Evolutionary conservation across 148 eudicot species (phyloP), one percentile per base, ranked within the genome.

Genomic region (Heliosperma pusillum): DNA sequence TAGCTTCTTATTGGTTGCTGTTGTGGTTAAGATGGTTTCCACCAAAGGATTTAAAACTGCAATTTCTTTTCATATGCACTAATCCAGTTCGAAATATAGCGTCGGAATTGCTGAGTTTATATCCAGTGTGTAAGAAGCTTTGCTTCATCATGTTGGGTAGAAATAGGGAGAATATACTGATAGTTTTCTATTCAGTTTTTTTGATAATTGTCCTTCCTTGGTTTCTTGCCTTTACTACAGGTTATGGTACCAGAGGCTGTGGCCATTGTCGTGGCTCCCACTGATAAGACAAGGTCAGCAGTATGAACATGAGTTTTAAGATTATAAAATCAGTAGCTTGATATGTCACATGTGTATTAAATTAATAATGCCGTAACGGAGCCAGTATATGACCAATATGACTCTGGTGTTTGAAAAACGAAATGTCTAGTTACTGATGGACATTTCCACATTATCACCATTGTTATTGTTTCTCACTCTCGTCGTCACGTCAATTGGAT

Each of bases 241-340:
- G 85, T 88, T 47, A 91, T 91, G 97, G 88, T 91, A 67, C 93
- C 97, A 1, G 97, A 91, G 85, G 93, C 97, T 26, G 82, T 91
- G 59, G 97, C 89, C 50, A 85, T 89, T 72, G 97, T 91, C 50
- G 79, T 91, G 86, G 93, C 91, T 81, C 93, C 97, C 68, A 91
- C 90, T 21, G 93, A 91, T 81, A 83, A 80, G 69, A 77, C 89
- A 86, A 87, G 90, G 97, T 91, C 50, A 67, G 56, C 42, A 70
- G 7, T 78, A 21, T 57, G 24, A 25, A 29, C 73, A 44, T 64
- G 57, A 50, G 56, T 7, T 27, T 42, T 21, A 8, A 79, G 68
- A 17, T 61, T 1, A n/a, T 75, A 42, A 22, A 19, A 61, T 0
- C 12, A 21, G 65, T 19, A 25, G 20, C 10, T 57, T 36, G 63